A percentile compares a stretch with the other conserved stretches of the same genome.
Evolutionary conservation across 1,284 basidiomycete species (phyloP).

Genomic region (Somion occarium): DNA sequence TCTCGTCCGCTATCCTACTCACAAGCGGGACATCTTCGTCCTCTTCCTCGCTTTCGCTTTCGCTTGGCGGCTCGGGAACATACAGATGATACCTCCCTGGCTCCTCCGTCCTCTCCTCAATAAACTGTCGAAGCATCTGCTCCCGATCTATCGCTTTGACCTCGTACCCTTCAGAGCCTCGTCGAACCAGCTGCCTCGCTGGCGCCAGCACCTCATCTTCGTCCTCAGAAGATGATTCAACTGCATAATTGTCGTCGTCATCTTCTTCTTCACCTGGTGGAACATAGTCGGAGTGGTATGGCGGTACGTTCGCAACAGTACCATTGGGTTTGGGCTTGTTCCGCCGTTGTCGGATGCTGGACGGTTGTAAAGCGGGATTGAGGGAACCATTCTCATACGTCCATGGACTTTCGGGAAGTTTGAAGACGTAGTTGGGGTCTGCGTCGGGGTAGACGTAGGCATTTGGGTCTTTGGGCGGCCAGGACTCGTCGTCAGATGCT

Average conservation of each 20-base stretch:
- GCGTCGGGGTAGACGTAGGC: constrained; percentile 24
- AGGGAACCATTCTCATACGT: constrained; percentile 74
- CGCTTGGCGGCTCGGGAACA: constrained; percentile 32
- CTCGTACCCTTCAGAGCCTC: constrained; percentile 80
- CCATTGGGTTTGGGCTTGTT: not conserved
- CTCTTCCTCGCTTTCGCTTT: constrained; percentile 20
- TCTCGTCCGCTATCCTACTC: constrained; percentile 9
- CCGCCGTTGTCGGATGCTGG: constrained; percentile 36
- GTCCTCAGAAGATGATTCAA: constrained; percentile 30
- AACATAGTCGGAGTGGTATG: constrained; percentile 69
- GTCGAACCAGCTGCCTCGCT: constrained; percentile 36
- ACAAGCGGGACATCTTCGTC: constrained; percentile 27
- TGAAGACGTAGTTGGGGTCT: constrained; percentile 36
- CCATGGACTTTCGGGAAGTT: constrained; percentile 67
- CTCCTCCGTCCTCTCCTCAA: constrained; percentile 47
- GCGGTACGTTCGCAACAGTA: constrained; percentile 48
- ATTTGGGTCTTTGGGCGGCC: constrained; percentile 59
- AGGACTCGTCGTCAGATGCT: constrained; percentile 28
- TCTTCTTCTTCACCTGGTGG: constrained; percentile 27
- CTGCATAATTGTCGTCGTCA: constrained; percentile 17
- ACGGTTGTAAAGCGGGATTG: constrained; percentile 70
- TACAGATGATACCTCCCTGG: constrained; percentile 59
- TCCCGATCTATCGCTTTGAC: constrained; percentile 56
- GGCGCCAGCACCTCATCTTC: constrained; percentile 22
- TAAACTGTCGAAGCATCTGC: constrained; percentile 51